Evolutionary conservation across 2,329 filamentous ascomycete species (phyloP).

Genomic region (Aspergillus sp.): DNA sequence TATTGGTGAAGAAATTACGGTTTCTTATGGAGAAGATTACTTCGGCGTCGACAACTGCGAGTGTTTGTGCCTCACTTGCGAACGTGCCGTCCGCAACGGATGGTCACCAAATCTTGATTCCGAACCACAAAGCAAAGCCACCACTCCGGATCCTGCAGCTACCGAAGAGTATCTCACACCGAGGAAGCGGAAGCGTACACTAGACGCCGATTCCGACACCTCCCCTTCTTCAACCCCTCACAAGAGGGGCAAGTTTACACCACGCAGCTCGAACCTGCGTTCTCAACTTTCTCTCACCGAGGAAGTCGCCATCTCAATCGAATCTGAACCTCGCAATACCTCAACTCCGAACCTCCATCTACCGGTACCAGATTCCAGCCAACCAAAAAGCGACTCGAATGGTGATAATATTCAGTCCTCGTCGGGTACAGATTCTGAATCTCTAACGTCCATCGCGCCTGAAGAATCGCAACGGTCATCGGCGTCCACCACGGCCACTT

Average conservation of each 20-base stretch:
- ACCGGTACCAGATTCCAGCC: neutral
- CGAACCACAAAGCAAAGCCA: conserved; percentile 34
- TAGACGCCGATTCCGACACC: conserved; percentile 29
- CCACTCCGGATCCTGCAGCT: conserved; percentile 30
- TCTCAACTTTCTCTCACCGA: conserved; percentile 38
- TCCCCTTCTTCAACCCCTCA: conserved; percentile 28
- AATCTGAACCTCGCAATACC: conserved; percentile 16
- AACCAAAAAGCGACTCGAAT: conserved; percentile 2
- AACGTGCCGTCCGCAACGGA: conserved; percentile 72
- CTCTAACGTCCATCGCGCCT: conserved; percentile 25
- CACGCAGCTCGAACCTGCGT: conserved; percentile 36
- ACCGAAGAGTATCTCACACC: conserved; percentile 19
- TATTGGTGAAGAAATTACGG: conserved; percentile 90
- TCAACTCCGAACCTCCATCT: neutral
- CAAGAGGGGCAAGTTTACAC: conserved; percentile 35
- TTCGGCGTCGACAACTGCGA: conserved; percentile 95
- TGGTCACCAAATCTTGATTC: conserved; percentile 62
- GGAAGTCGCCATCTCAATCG: conserved; percentile 26
- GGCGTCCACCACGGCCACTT: conserved; percentile 39
- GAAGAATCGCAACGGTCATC: conserved; percentile 35
- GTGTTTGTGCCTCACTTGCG: conserved; percentile 87
- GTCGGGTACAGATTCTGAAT: conserved; percentile 24
- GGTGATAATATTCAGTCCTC: conserved; percentile 13
- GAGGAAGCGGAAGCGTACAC: conserved; percentile 30
- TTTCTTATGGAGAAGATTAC: conserved; percentile 93